Conservation (phyloP, 2,329 filamentous ascomycete species). For the Fusarium nodosum region DNA sequence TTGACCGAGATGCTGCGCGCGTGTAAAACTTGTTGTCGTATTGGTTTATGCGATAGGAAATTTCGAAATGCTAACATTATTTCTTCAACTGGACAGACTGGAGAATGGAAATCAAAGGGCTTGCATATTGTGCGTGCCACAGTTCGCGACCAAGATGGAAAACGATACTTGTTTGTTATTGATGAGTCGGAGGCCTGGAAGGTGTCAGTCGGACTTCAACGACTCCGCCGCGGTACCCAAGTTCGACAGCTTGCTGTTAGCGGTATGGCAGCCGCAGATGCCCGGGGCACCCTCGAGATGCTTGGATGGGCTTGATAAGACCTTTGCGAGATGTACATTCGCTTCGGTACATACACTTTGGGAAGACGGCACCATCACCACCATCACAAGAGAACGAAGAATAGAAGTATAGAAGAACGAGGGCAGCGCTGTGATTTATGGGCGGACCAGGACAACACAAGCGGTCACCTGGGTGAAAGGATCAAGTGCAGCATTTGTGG, state of each 20-base stretch:
- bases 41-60: constrained; percentile 63
- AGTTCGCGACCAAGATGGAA: constrained; percentile 75
- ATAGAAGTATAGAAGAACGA: constrained; percentile 21
- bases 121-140: constrained; percentile 74
- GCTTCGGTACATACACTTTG: constrained; percentile 48
- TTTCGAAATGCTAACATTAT: constrained; percentile 60
- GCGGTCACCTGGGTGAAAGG: constrained; percentile 43
- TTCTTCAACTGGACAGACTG: constrained; percentile 61
- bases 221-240: constrained; percentile 71
- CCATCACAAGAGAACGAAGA: constrained; percentile 14
- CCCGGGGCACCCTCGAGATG: constrained; percentile 68
- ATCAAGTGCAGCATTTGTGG: constrained; percentile 47
- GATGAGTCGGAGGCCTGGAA: constrained; percentile 77
- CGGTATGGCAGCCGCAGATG: constrained; percentile 67
- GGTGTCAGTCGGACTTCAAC: constrained; percentile 71
- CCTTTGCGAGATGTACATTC: constrained; percentile 36
- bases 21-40: constrained; percentile 74
- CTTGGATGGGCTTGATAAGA: constrained; percentile 64
- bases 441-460: constrained; percentile 21
- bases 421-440: constrained; percentile 42
- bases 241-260: constrained; percentile 71
- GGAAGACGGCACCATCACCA: constrained; percentile 40
- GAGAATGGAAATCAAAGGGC: constrained; percentile 67
- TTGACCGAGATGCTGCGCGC: constrained; percentile 72
- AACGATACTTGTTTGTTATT: constrained; percentile 75